Evolutionary conservation across 306 rosid genomes (phyloP).

Genomic region (Vigna unguiculata): DNA sequence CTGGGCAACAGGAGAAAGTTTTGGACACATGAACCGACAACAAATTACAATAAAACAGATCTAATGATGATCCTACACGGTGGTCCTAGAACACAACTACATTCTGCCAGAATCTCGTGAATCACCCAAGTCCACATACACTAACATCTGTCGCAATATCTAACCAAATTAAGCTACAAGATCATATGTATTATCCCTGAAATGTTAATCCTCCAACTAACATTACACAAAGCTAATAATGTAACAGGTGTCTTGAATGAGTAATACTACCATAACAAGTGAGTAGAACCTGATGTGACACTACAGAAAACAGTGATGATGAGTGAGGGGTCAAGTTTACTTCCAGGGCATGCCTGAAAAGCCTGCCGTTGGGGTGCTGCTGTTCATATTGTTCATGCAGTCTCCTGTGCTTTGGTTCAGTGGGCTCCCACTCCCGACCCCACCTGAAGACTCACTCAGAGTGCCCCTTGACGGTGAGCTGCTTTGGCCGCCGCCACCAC

Average conservation of each 20-base stretch:
- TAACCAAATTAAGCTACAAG: constrained; percentile 12
- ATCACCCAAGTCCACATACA: constrained; percentile 19
- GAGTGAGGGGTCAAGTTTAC: constrained; percentile 29
- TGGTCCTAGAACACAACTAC: constrained; percentile 11
- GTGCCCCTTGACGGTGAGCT: constrained; percentile 60
- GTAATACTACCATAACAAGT: not conserved
- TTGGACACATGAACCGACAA: not conserved
- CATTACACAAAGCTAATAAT: constrained; percentile 29
- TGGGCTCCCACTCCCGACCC: constrained; percentile 58
- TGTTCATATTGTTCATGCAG: constrained; percentile 52
- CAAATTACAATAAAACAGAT: constrained; percentile 22
- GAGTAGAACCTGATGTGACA: not conserved
- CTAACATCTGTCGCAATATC: not conserved
- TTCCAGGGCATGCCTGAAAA: constrained; percentile 69
- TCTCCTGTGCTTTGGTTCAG: constrained; percentile 50
- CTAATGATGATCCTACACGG: constrained; percentile 34
- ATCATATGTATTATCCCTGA: not conserved
- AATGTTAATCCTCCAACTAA: constrained; percentile 27
- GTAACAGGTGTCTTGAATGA: constrained; percentile 39
- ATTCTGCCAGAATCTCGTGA: constrained; percentile 15
- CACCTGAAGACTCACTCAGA: constrained; percentile 61
- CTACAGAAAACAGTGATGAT: constrained; percentile 45
- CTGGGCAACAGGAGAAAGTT: constrained; percentile 3
- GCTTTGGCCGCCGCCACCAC: too few species aligned
- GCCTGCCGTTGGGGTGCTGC: constrained; percentile 56